These are phyloP conservation scores for Penicillium chermesinum DNA, from an alignment of 495 filamentous ascomycete genomes.

Conservation along the genomic window DNA sequence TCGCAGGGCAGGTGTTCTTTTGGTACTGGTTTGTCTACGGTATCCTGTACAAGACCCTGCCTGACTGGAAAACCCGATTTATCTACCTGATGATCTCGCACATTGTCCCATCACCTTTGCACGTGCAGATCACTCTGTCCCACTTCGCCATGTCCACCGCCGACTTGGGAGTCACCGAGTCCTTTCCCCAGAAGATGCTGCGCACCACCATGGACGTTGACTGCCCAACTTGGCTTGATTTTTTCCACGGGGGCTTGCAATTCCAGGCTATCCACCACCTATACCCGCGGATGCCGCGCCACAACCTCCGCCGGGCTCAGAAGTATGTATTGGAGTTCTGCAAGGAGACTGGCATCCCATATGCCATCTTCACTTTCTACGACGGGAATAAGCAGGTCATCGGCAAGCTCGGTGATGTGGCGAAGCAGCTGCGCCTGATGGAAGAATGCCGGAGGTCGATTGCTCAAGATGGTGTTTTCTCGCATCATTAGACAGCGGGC, in stretches of 20 bases:
- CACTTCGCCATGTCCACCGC: constrained; percentile 97
- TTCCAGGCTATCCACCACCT: constrained; percentile 97
- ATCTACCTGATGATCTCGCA: constrained; percentile 82
- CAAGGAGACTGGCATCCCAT: constrained; percentile 84
- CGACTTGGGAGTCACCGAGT: constrained; percentile 80
- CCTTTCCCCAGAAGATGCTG: constrained; percentile 94
- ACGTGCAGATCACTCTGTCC: constrained; percentile 92
- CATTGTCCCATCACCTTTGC: constrained; percentile 77
- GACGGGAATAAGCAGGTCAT: constrained; percentile 90
- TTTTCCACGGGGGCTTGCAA: constrained; percentile 92
- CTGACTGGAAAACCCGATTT: constrained; percentile 63
- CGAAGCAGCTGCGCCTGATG: constrained; percentile 79
- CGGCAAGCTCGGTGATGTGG: constrained; percentile 75
- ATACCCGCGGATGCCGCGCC: constrained; percentile 88
- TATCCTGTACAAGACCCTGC: constrained; percentile 71
- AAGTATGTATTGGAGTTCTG: constrained; percentile 85
- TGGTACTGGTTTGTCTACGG: constrained; percentile 93
- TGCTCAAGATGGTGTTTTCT: constrained; percentile 37
- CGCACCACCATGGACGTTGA: constrained; percentile 98
- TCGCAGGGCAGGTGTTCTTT: constrained; percentile 78
- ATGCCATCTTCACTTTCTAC: constrained; percentile 89
- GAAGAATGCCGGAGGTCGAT: constrained; percentile 74
- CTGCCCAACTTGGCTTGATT: constrained; percentile 92
- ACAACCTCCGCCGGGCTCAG: constrained; percentile 83
- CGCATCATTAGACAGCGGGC: constrained; percentile 26